Evolutionary conservation across 768 basidiomycete species (phyloP).

Genomic region (Kondoa malvinella): DNA sequence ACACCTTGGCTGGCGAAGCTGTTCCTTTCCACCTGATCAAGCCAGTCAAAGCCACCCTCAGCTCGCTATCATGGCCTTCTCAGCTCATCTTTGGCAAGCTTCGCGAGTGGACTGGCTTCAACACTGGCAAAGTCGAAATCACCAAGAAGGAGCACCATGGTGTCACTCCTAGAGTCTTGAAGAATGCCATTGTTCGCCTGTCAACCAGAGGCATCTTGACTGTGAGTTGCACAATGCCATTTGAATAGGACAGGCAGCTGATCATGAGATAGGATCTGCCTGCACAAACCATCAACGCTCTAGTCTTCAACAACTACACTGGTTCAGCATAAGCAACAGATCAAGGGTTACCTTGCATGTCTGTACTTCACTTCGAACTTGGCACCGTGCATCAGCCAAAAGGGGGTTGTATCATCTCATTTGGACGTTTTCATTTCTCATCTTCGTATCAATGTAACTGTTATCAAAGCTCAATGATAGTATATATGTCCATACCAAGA

Average conservation of each 20-base stretch:
- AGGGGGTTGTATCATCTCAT: no score
- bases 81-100: constrained; percentile 35
- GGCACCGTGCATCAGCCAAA: no score
- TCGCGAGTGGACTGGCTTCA: constrained; percentile 26
- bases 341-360: background rate
- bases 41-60: constrained; percentile 42
- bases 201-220: constrained; percentile 43
- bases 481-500: no score
- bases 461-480: no score
- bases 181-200: constrained; percentile 52
- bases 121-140: constrained; percentile 10
- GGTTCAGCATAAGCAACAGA: background rate
- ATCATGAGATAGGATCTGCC: background rate
- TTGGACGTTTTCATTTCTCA: no score
- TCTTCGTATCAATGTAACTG: no score
- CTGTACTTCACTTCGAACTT: no score
- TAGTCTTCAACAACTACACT: constrained; percentile 4
- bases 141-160: constrained; percentile 20
- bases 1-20: constrained; percentile 32
- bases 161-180: constrained; percentile 55
- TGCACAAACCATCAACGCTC: constrained; percentile 3
- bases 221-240: constrained; percentile 25
- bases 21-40: constrained; percentile 32
- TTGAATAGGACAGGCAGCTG: background rate
- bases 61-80: constrained; percentile 44